Conservation (phyloP, 192 early-diverging fungal species). For the Helicostylum pulchrum region DNA sequence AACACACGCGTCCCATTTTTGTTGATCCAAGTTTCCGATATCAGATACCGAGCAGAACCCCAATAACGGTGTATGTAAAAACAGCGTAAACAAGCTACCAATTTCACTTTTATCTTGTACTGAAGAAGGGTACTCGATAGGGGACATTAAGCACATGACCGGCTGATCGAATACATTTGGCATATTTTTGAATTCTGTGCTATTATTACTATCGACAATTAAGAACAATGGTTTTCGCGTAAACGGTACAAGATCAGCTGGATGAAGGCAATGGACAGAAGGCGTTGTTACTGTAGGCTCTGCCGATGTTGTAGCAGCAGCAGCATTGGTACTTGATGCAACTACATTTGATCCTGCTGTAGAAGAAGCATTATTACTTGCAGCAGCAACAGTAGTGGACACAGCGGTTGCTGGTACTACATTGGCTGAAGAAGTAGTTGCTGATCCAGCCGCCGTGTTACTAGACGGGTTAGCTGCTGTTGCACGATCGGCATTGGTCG, state of each 20-base stretch:
- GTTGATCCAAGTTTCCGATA: constrained; percentile 53
- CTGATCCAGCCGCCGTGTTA: background rate
- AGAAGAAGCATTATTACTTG: background rate
- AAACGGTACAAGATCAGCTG: constrained; percentile 88
- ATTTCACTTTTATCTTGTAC: constrained; percentile 72
- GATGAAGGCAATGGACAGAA: constrained; percentile 76
- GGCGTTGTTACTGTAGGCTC: constrained; percentile 1
- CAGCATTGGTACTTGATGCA: background rate
- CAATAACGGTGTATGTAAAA: constrained; percentile 86
- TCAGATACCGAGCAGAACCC: constrained; percentile 84
- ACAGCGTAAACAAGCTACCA: constrained; percentile 92
- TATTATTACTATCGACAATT: constrained; percentile 91
- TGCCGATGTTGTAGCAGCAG: background rate
- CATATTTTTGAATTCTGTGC: constrained; percentile 78
- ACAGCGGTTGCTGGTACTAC: background rate
- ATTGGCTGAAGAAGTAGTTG: background rate
- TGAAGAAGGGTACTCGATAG: constrained; percentile 75
- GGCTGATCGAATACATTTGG: constrained; percentile 86
- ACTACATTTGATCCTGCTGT: background rate
- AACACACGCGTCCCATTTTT: constrained; percentile 71
- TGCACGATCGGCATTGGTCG: constrained; percentile 38
- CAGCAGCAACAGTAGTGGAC: background rate
- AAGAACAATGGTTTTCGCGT: constrained; percentile 94
- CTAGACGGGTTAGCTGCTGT: background rate
- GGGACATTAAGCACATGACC: constrained; percentile 86